phyloP scores from a whole-genome alignment of 2,329 filamentous ascomycete genomes.

The Macrophomina tecta region DNA sequence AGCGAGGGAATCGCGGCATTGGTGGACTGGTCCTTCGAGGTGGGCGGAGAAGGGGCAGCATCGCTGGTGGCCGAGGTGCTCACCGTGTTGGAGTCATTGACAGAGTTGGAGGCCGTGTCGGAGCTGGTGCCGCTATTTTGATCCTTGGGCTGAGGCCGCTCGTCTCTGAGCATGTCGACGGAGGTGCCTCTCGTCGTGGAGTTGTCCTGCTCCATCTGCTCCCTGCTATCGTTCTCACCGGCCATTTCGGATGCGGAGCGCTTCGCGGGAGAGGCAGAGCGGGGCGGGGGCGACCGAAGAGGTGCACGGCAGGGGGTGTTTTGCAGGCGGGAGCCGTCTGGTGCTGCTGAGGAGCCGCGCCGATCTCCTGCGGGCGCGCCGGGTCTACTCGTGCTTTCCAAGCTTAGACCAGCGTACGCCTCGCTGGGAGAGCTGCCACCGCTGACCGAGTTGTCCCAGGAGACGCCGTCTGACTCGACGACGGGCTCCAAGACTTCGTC shows the following conservation, averaged over 20 bases:
- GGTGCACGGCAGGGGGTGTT: constrained; percentile 18
- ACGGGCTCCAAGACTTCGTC: constrained; percentile 53
- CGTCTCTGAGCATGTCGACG: constrained; percentile 51
- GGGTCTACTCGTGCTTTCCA: constrained; percentile 47
- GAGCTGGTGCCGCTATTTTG: constrained; percentile 36
- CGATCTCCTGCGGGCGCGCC: constrained; percentile 35
- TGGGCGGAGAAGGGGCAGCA: constrained; percentile 22
- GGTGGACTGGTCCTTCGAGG: constrained; percentile 4
- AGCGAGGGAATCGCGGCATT: constrained; percentile 29
- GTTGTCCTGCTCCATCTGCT: constrained; percentile 44
- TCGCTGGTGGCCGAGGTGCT: constrained; percentile 28
- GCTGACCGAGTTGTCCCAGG: constrained; percentile 43
- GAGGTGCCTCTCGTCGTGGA: constrained; percentile 45
- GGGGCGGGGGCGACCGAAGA: constrained; percentile 36
- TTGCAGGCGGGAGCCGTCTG: constrained; percentile 22
- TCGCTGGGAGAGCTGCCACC: constrained; percentile 57
- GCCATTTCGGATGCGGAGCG: constrained; percentile 60
- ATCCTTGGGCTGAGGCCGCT: constrained; percentile 33
- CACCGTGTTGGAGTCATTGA: constrained; percentile 27
- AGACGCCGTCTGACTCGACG: constrained; percentile 35
- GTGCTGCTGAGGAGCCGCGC: constrained; percentile 33
- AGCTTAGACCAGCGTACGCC: constrained; percentile 59
- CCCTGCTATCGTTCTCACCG: constrained; percentile 44
- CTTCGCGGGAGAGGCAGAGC: constrained; percentile 62
- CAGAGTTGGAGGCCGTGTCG: constrained; percentile 36